Base-by-base conservation (phyloP, 257 asterid genomes). In the Solanum ahanhuiri region DNA sequence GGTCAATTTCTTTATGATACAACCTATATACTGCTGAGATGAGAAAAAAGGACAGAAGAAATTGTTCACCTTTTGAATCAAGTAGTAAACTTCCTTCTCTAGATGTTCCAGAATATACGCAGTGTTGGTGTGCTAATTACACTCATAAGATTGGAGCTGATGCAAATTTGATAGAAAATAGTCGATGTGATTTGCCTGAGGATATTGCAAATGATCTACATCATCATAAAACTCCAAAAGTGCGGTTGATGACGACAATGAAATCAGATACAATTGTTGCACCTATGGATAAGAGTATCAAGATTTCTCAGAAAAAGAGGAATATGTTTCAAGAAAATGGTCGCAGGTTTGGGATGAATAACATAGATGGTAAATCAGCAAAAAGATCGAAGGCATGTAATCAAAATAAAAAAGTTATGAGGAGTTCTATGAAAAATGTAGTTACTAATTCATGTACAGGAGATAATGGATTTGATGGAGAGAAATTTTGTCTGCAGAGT, bases 11-110 rank as follows among this genome's bases (percentile, higher is more conserved):
- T 71, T 76, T 18, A 23, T 89, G 67, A 77, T 89, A 93, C 95
- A 93, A 95, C 88, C 97, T 91, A 43, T 95, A 45, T 45, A 2
- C 18, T 86, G 89, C 93, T 39, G 97, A 86, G 69, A 92, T 90
- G 93, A 91, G 98, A 87, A 45, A 45, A 0, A 89, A 88, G 88
- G 90, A 93, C 86, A 48, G 30, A 77, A 87, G 73, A 45, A 86
- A 84, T 81, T 93, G 95, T 87, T 86, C 75, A 30, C 93, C 92
- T 11, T 95, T 95, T 91, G 86, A 87, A 41, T 79, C 86, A 30
- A 76, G 85, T 84, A 90, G 64, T 39, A 81, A 84, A 84, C 93
- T 94, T 71, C 94, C 94, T 83, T 93, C 94, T 6, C 54, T 94
- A 43, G 15, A 43, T 43, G 51, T 45, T 45, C 17, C 2, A 45